These are phyloP conservation scores for Starmerella khaoyaiensis DNA, from an alignment of 805 yeast species.

Conservation along the genomic window DNA sequence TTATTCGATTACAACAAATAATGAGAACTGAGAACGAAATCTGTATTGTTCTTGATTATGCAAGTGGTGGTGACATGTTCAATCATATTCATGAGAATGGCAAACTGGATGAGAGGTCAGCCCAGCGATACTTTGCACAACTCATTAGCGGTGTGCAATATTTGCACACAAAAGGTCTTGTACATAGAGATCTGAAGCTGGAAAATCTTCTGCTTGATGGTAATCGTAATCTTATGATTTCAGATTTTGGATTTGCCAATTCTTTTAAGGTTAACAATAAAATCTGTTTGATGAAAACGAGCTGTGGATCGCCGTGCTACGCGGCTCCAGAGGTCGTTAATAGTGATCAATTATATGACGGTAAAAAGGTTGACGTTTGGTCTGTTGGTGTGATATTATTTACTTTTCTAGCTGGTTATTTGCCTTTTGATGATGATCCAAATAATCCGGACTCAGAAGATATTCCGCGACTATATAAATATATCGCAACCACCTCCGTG, in stretches of 20 bases:
- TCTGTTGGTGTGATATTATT: constrained; percentile 89
- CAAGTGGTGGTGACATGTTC: constrained; percentile 93
- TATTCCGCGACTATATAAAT: constrained; percentile 77
- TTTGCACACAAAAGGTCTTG: constrained; percentile 66
- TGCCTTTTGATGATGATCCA: constrained; percentile 96
- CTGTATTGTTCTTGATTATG: constrained; percentile 92
- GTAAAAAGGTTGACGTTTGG: constrained; percentile 93
- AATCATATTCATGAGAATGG: constrained; percentile 81
- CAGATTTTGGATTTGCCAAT: constrained; percentile 93
- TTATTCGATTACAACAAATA: constrained; percentile 82
- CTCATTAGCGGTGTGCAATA: constrained; percentile 87
- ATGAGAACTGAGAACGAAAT: constrained; percentile 87
- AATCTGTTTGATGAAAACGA: constrained; percentile 72
- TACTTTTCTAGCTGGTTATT: constrained; percentile 93
- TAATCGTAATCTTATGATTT: constrained; percentile 71
- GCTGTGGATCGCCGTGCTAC: constrained; percentile 96
- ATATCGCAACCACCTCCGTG: constrained; percentile 79
- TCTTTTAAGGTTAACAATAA: constrained; percentile 37
- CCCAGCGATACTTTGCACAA: constrained; percentile 83
- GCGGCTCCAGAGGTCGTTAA: constrained; percentile 97
- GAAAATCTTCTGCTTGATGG: constrained; percentile 69
- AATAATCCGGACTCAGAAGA: constrained; percentile 93
- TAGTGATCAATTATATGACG: constrained; percentile 65
- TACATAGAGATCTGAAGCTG: constrained; percentile 64
- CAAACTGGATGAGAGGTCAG: constrained; percentile 72